phyloP scores from a whole-genome alignment of 2,329 filamentous ascomycete genomes.

The Pseudocercospora ulei region DNA sequence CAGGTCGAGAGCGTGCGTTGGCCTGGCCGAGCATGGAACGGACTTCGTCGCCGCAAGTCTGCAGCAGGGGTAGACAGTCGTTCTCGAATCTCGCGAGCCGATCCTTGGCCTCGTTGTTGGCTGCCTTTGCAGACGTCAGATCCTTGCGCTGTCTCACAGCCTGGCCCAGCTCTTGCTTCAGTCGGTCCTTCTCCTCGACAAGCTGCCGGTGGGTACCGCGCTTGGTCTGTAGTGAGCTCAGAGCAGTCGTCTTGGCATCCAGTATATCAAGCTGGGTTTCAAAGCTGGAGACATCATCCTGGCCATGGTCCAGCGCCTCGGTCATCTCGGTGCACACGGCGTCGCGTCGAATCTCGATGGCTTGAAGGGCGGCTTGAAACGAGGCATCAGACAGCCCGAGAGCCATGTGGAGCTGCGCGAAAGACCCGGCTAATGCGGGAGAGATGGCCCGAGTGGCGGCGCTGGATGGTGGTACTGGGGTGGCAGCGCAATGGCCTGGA shows the following conservation, averaged over 20 bases:
- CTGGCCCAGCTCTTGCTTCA: constrained; percentile 20
- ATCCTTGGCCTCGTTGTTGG: constrained; percentile 25
- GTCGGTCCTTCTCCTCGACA: constrained; percentile 21
- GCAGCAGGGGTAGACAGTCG: constrained; percentile 23
- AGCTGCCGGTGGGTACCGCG: constrained; percentile 21
- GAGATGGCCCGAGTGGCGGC: constrained; percentile 14
- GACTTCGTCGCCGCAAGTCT: constrained; percentile 24
- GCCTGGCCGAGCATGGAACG: constrained; percentile 14
- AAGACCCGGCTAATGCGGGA: constrained; percentile 11
- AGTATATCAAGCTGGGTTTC: constrained; percentile 21
- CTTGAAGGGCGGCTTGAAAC: constrained; percentile 14
- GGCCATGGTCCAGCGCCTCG: constrained; percentile 20
- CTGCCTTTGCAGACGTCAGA: constrained; percentile 21
- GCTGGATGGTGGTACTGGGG: constrained; percentile 14
- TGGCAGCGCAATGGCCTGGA: not conserved
- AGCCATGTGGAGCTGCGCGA: constrained; percentile 16
- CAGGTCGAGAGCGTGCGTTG: constrained; percentile 4
- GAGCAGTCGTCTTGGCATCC: constrained; percentile 13
- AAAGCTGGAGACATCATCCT: constrained; percentile 18
- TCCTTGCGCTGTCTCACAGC: constrained; percentile 22
- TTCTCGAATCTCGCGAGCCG: constrained; percentile 24
- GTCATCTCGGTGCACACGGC: constrained; percentile 22
- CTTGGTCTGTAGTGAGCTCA: constrained; percentile 20
- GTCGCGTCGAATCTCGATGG: constrained; percentile 20
- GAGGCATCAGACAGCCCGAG: constrained; percentile 21